A percentile compares a stretch with the other conserved stretches of the same genome.
phyloP scores from a whole-genome alignment of 768 basidiomycete species.

The Candolleomyces efflorescens region DNA sequence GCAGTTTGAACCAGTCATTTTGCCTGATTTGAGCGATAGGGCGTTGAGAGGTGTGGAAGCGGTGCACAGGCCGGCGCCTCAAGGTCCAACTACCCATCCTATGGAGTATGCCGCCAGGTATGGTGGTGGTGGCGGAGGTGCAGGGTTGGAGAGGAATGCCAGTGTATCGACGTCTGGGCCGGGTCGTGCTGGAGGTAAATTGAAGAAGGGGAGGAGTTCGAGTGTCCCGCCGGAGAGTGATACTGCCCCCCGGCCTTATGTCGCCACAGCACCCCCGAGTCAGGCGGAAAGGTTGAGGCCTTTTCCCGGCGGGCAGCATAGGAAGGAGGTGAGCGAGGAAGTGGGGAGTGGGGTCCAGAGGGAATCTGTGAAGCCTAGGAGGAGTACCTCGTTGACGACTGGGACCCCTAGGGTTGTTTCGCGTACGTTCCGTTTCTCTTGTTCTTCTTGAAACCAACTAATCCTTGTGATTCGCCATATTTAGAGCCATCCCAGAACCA shows the following conservation, averaged over 20 bases:
- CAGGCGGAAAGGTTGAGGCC: too few relatives aligned
- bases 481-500: constrained; percentile 3
- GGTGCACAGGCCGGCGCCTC: background rate
- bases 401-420: background rate
- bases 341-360: background rate
- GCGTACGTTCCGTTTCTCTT: background rate
- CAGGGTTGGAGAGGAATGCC: background rate
- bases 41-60: background rate
- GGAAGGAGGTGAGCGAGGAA: background rate
- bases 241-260: background rate
- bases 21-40: constrained; percentile 2
- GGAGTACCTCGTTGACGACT: background rate
- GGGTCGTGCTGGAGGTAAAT: constrained; percentile 1
- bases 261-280: too few relatives aligned
- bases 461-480: background rate
- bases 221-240: constrained; percentile 11
- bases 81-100: background rate
- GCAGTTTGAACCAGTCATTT: constrained; percentile 7
- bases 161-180: background rate
- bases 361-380: background rate
- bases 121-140: background rate
- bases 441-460: background rate
- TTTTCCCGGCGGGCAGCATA: too few relatives aligned
- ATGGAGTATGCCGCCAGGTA: background rate
- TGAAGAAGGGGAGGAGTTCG: constrained; percentile 13